A percentile compares a stretch with the other conserved stretches of the same genome.
Evolutionary conservation across 2,329 filamentous ascomycete genomes (phyloP).

Genomic region (Neonectria hederae): DNA sequence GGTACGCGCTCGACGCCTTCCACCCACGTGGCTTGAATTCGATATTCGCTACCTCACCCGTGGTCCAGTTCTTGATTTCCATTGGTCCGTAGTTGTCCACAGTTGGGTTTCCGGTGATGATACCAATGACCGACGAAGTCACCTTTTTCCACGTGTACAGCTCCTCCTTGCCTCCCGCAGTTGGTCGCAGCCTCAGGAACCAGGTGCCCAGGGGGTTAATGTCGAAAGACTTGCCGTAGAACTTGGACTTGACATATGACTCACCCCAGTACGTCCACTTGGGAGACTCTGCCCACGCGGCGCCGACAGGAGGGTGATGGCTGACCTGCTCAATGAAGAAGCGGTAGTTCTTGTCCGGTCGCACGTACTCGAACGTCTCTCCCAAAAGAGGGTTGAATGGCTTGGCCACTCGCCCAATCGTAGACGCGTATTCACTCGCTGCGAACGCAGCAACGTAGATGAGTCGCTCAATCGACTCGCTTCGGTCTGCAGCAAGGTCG

Average conservation of each 20-base stretch:
- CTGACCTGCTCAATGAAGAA: slow-evolving; percentile 99
- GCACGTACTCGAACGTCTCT: slow-evolving; percentile 95
- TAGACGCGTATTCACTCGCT: slow-evolving; percentile 95
- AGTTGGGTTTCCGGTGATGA: slow-evolving; percentile 94
- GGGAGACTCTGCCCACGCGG: slow-evolving; percentile 89
- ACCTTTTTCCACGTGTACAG: slow-evolving; percentile 99
- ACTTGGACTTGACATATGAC: slow-evolving; percentile 93
- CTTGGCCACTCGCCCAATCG: slow-evolving; percentile 95
- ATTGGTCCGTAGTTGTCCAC: slow-evolving; percentile 99
- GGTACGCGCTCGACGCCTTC: slow-evolving; percentile 92
- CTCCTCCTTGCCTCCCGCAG: slow-evolving; percentile 79
- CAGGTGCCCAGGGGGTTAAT: slow-evolving; percentile 96
- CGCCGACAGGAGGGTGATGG: slow-evolving; percentile 94
- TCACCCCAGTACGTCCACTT: slow-evolving; percentile 99
- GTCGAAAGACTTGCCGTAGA: slow-evolving; percentile 97
- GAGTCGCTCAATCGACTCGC: slow-evolving; percentile 89
- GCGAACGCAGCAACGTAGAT: slow-evolving; percentile 97
- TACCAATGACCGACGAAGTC: slow-evolving; percentile 95
- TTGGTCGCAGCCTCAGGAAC: slow-evolving; percentile 88
- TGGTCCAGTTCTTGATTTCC: slow-evolving; percentile 98
- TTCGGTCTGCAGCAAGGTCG: slow-evolving; percentile 84
- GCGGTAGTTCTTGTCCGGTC: slow-evolving; percentile 96
- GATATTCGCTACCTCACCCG: slow-evolving; percentile 86
- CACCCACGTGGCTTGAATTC: slow-evolving; percentile 97
- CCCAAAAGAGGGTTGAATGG: slow-evolving; percentile 97